phyloP scores from a whole-genome alignment of 2,329 filamentous ascomycete genomes.

The Claviceps sp. region DNA sequence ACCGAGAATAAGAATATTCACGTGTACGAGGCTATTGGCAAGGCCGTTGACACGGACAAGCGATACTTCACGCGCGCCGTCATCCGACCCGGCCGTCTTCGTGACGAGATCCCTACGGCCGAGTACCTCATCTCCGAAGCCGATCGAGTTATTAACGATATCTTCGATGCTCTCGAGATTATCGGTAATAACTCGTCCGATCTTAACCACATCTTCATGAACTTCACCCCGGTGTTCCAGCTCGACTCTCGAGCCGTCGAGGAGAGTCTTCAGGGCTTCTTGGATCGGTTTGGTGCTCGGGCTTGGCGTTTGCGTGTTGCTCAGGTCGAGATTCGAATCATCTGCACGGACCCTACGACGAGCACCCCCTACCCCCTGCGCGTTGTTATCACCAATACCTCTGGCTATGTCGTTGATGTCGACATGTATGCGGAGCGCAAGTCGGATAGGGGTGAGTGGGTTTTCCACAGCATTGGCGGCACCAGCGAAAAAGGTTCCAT shows the following conservation, averaged over 20 bases:
- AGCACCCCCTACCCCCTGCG: conserved; percentile 82
- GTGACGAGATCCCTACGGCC: conserved; percentile 95
- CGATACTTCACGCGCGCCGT: conserved; percentile 96
- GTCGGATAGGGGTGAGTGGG: conserved; percentile 94
- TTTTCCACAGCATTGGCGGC: conserved; percentile 95
- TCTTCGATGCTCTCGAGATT: conserved; percentile 93
- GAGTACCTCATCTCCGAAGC: conserved; percentile 98
- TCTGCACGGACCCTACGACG: conserved; percentile 82
- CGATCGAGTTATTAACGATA: conserved; percentile 92
- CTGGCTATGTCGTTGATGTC: conserved; percentile 92
- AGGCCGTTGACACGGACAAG: conserved; percentile 91
- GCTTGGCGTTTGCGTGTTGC: conserved; percentile 95
- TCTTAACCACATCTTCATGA: conserved; percentile 99
- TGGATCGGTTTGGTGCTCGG: conserved; percentile 89
- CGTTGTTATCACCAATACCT: conserved; percentile 96
- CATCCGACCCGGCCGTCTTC: conserved; percentile 82
- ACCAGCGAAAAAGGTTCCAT: conserved; percentile 91
- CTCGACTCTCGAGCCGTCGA: conserved; percentile 82
- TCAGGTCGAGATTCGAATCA: conserved; percentile 94
- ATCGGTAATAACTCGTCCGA: conserved; percentile 99
- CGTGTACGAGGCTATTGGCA: conserved; percentile 93
- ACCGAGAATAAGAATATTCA: conserved; percentile 99
- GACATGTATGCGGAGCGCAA: conserved; percentile 97
- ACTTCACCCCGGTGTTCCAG: conserved; percentile 95
- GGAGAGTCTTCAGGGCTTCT: conserved; percentile 83